These are phyloP conservation scores for Epicoccum nigrum DNA, from an alignment of 2,329 filamentous ascomycete genomes.

Conservation along the genomic window DNA sequence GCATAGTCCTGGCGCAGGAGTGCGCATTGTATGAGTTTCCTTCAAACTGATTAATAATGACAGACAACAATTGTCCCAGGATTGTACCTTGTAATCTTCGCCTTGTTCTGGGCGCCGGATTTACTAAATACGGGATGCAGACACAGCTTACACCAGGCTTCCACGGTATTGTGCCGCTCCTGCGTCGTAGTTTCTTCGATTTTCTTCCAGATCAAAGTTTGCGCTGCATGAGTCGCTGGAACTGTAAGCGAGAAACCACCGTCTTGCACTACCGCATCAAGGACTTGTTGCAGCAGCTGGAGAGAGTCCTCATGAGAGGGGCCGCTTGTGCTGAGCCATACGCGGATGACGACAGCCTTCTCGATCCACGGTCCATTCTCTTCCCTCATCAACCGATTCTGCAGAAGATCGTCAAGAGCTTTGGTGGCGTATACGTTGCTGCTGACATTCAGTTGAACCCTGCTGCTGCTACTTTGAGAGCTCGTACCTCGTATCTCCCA, in stretches of 20 bases:
- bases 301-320: constrained; percentile 45
- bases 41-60: constrained; percentile 44
- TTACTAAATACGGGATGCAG: constrained; percentile 70
- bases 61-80: not conserved
- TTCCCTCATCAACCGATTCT: constrained; percentile 59
- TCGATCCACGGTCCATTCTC: constrained; percentile 68
- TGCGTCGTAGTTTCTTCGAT: constrained; percentile 66
- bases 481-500: constrained; percentile 55
- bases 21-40: constrained; percentile 75
- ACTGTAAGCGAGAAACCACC: constrained; percentile 59
- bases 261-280: constrained; percentile 56
- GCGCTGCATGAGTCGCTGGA: constrained; percentile 69
- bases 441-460: constrained; percentile 1
- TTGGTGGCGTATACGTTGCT: constrained; percentile 50
- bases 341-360: constrained; percentile 68
- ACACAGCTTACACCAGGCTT: constrained; percentile 74
- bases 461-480: not conserved
- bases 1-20: constrained; percentile 63
- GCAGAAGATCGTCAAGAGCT: constrained; percentile 69
- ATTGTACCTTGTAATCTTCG: constrained; percentile 69
- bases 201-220: constrained; percentile 80
- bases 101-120: constrained; percentile 68
- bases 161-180: constrained; percentile 60
- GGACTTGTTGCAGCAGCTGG: constrained; percentile 49
- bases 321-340: constrained; percentile 68